phyloP scores from a whole-genome alignment of 2,329 filamentous ascomycete species.

The Hymenoscyphus fructigenus region DNA sequence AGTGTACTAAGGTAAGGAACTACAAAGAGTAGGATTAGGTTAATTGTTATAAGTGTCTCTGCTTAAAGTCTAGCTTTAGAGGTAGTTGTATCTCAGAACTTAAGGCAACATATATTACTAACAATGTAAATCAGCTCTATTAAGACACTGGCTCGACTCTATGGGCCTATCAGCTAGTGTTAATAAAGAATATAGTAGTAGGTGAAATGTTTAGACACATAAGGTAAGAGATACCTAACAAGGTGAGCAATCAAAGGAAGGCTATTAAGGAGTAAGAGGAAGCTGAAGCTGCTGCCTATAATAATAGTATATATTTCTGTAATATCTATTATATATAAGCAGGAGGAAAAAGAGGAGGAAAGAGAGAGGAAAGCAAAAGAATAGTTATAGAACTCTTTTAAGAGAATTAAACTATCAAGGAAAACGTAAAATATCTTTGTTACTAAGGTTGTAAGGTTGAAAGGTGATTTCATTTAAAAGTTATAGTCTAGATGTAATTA shows the following conservation, averaged over 20 bases:
- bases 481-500: conserved; percentile 4
- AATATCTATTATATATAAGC: conserved; percentile 23
- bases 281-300: conserved; percentile 27
- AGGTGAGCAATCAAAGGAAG: conserved; percentile 13
- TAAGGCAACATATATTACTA: conserved; percentile 17
- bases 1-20: conserved; percentile 26
- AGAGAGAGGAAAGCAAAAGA: conserved; percentile 16
- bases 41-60: conserved; percentile 21
- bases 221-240: conserved; percentile 18
- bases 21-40: conserved; percentile 23
- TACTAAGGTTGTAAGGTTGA: conserved; percentile 6
- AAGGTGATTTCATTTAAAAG: not conserved
- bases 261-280: conserved; percentile 26
- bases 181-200: conserved; percentile 27
- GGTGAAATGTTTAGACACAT: conserved; percentile 27
- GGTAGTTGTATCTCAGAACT: conserved; percentile 13
- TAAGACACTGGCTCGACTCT: conserved; percentile 23
- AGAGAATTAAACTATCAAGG: conserved; percentile 8
- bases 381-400: conserved; percentile 16
- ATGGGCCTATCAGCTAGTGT: conserved; percentile 22
- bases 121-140: conserved; percentile 19
- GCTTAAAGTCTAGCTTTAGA: conserved; percentile 33
- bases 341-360: conserved; percentile 17
- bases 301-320: conserved; percentile 29
- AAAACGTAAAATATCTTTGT: conserved; percentile 2